Evolutionary conservation across 2,329 filamentous ascomycete species (phyloP).

Genomic region (Leptosphaerulina australis): DNA sequence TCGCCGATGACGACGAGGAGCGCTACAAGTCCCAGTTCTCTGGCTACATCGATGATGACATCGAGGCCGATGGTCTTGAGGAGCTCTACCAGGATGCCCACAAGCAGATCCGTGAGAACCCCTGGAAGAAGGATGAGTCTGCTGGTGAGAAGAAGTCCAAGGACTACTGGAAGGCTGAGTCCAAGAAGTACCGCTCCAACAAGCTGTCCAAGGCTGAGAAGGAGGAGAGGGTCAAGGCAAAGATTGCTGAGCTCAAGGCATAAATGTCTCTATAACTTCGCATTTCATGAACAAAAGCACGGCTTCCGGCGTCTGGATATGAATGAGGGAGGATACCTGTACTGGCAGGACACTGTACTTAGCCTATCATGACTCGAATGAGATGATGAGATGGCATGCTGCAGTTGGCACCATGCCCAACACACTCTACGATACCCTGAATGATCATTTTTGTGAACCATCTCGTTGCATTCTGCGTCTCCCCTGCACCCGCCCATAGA

Average conservation of each 20-base stretch:
- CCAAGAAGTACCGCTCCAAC: constrained; percentile 79
- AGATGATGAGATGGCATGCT: constrained; percentile 39
- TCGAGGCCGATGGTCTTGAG: constrained; percentile 96
- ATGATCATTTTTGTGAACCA: constrained; percentile 18
- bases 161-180: constrained; percentile 95
- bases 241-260: constrained; percentile 80
- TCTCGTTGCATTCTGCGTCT: not conserved
- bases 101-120: constrained; percentile 95
- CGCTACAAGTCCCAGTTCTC: constrained; percentile 98
- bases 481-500: not conserved
- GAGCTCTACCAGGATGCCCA: constrained; percentile 95
- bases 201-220: constrained; percentile 88
- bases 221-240: constrained; percentile 81
- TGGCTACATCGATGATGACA: constrained; percentile 95
- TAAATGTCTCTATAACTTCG: constrained; percentile 34
- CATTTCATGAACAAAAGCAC: constrained; percentile 45
- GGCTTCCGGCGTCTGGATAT: constrained; percentile 45
- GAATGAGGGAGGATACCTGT: constrained; percentile 39
- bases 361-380: constrained; percentile 40
- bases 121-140: constrained; percentile 86
- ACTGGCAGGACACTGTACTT: constrained; percentile 39
- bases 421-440: constrained; percentile 22
- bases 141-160: constrained; percentile 90
- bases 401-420: constrained; percentile 27
- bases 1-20: constrained; percentile 99